These are phyloP conservation scores for Suillus americanus DNA, from an alignment of 768 basidiomycete species.

Conservation along the genomic window DNA sequence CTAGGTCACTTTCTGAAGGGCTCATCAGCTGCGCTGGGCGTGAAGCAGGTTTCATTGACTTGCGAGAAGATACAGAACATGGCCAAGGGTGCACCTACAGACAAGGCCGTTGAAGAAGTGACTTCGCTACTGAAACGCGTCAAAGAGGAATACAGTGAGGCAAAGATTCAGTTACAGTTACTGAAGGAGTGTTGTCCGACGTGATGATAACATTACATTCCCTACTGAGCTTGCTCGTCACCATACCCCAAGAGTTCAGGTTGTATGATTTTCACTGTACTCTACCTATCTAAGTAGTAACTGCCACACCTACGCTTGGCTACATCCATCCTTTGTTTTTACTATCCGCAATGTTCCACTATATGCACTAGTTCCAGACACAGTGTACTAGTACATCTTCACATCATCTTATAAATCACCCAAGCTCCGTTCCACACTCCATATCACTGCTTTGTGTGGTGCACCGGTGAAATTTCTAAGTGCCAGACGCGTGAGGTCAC, in stretches of 20 bases:
- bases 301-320: conserved; percentile 5
- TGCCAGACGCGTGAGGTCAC: conserved; percentile 10
- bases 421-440: conserved; percentile 11
- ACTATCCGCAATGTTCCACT: conserved; percentile 19
- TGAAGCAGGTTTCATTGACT: conserved; percentile 73
- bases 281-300: conserved; percentile 7
- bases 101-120: conserved; percentile 62
- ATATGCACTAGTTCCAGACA: conserved; percentile 25
- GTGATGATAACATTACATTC: background rate
- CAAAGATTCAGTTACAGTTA: conserved; percentile 70
- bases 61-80: conserved; percentile 94
- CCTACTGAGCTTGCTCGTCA: background rate
- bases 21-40: conserved; percentile 91
- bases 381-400: conserved; percentile 23
- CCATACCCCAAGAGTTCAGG: conserved; percentile 4
- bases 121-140: conserved; percentile 53
- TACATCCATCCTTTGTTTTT: conserved; percentile 8
- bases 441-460: background rate
- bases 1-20: conserved; percentile 97
- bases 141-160: conserved; percentile 66
- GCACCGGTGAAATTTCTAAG: background rate
- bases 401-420: conserved; percentile 15
- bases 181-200: conserved; percentile 31
- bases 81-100: conserved; percentile 46
- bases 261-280: conserved; percentile 6